Percentiles rank a stretch among this genome's conserved stretches.
Evolutionary conservation across 305 asterid genomes (phyloP).

Genomic region (Solanum hybrid): DNA sequence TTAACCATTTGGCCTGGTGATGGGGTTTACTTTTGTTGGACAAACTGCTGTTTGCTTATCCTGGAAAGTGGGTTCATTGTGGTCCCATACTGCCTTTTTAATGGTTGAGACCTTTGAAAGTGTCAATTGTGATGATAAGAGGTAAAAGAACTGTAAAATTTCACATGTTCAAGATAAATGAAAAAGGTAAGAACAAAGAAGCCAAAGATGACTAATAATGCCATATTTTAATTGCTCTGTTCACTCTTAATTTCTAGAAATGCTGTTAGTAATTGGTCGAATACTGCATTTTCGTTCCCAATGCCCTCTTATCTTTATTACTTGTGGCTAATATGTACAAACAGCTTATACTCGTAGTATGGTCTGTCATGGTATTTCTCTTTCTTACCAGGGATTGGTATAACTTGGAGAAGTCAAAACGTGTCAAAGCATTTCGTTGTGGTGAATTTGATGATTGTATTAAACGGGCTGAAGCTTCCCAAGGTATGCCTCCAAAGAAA

Average conservation of each 20-base stretch:
- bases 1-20: not conserved
- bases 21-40: not conserved
- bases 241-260: not conserved
- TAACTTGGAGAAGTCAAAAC: slow-evolving; percentile 95
- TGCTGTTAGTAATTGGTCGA: not conserved
- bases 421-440: slow-evolving; percentile 89
- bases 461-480: slow-evolving; percentile 89
- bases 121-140: not conserved
- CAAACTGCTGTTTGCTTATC: not conserved
- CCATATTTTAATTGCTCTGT: not conserved
- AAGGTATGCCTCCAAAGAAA: slow-evolving; percentile 90
- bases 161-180: not conserved
- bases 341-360: not conserved
- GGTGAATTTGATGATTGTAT: slow-evolving; percentile 94
- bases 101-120: not conserved
- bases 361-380: slow-evolving; percentile 14
- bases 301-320: not conserved
- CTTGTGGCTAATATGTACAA: not conserved
- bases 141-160: not conserved
- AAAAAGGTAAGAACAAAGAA: not conserved
- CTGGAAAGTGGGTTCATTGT: not conserved
- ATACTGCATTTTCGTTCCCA: not conserved
- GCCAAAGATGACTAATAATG: not conserved
- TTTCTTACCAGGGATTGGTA: slow-evolving; percentile 75
- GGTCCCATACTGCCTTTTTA: not conserved